phyloP scores from a whole-genome alignment of 2,329 filamentous ascomycete species.

The Sporothrix pallida region DNA sequence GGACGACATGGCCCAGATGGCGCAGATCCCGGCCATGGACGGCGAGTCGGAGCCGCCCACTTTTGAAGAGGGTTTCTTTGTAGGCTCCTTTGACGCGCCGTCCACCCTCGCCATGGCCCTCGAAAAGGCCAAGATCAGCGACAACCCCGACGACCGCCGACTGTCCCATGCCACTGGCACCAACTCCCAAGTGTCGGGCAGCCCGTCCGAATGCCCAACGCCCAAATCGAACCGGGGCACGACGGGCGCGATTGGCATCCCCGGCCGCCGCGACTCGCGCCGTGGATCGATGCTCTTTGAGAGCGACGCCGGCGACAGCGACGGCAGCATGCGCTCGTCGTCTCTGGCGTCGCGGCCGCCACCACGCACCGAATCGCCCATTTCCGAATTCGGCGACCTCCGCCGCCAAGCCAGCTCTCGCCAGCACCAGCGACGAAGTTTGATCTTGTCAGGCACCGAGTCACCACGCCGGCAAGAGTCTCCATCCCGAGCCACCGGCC shows the following conservation, averaged over 20 bases:
- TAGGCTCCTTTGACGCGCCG: constrained; percentile 62
- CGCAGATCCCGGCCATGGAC: constrained; percentile 37
- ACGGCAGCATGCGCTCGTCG: constrained; percentile 83
- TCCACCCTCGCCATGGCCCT: constrained; percentile 64
- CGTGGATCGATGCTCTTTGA: constrained; percentile 81
- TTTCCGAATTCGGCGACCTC: constrained; percentile 80
- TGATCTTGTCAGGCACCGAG: constrained; percentile 71
- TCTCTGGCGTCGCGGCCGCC: constrained; percentile 72
- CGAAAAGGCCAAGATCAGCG: constrained; percentile 51
- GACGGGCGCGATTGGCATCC: constrained; percentile 56
- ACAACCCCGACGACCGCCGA: constrained; percentile 49
- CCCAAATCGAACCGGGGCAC: constrained; percentile 76
- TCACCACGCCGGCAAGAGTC: constrained; percentile 88
- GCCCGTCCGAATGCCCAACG: constrained; percentile 87
- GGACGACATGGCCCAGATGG: constrained; percentile 40
- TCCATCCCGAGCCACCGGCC: constrained; percentile 68
- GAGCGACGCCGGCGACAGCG: constrained; percentile 83
- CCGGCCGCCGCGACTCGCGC: constrained; percentile 69
- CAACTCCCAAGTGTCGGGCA: constrained; percentile 83
- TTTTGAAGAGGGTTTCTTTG: constrained; percentile 61
- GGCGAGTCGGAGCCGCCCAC: constrained; percentile 46
- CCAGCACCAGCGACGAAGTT: constrained; percentile 83
- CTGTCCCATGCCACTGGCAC: constrained; percentile 66
- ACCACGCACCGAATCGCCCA: constrained; percentile 83
- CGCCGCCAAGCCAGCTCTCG: constrained; percentile 77